A percentile compares a stretch with the other conserved stretches of the same genome.
phyloP scores from a whole-genome alignment of 2,329 filamentous ascomycete species.

The Beauveria medogensis region DNA sequence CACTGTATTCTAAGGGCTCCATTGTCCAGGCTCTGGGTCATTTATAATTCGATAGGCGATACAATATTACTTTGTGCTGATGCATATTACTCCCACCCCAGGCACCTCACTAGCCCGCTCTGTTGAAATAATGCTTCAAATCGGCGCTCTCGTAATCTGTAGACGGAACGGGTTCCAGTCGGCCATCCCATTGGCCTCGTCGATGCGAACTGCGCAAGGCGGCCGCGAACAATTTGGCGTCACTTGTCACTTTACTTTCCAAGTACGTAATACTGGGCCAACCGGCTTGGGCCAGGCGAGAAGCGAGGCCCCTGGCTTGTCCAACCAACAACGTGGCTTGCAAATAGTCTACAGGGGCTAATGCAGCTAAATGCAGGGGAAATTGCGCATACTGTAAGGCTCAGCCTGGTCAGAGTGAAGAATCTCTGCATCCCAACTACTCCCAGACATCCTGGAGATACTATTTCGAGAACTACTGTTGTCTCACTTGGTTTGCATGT shows the following conservation, averaged over 20 bases:
- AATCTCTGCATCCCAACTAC: no score
- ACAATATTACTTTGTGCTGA: no score
- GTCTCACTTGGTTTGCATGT: background rate
- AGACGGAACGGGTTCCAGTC: background rate
- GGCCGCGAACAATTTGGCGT: background rate
- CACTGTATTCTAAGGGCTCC: no score
- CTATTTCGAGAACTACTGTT: background rate
- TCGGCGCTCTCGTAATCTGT: background rate
- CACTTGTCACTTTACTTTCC: background rate
- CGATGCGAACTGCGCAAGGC: background rate
- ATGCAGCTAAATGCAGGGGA: slow-evolving; percentile 1
- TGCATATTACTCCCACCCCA: background rate
- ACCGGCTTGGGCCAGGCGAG: background rate
- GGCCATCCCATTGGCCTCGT: background rate
- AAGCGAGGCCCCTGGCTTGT: background rate
- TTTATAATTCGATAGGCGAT: background rate
- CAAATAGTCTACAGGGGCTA: slow-evolving; percentile 3
- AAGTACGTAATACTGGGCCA: background rate
- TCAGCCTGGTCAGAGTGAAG: background rate
- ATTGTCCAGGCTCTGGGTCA: background rate
- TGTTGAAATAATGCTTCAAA: background rate
- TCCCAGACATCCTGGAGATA: no score
- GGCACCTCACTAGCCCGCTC: background rate
- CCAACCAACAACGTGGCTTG: slow-evolving; percentile 1
- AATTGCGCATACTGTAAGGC: background rate